A percentile compares a stretch with the other conserved stretches of the same genome.
phyloP scores from a whole-genome alignment of 257 asterid genomes.

The Verbena officinalis region DNA sequence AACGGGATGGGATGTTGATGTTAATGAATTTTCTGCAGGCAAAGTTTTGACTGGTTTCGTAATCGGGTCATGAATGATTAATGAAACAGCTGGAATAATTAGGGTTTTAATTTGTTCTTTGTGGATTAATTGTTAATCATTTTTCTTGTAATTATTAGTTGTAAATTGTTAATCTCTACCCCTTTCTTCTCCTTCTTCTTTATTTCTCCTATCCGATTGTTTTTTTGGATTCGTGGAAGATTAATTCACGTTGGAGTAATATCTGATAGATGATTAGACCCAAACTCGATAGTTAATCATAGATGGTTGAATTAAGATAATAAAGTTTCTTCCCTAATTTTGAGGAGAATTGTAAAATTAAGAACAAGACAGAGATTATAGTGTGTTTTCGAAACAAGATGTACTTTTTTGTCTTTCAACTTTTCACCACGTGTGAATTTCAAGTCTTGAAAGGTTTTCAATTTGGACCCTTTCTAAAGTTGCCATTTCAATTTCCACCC shows the following conservation, averaged over 20 bases:
- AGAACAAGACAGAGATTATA: not conserved
- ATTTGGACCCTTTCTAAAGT: too few species aligned
- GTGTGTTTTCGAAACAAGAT: not conserved
- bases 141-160: too few species aligned
- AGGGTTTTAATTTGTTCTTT: not conserved
- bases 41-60: slow-evolving; percentile 23
- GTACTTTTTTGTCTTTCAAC: not conserved
- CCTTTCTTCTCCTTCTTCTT: too few species aligned
- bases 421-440: not conserved
- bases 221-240: too few species aligned
- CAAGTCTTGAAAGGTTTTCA: not conserved
- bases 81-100: not conserved
- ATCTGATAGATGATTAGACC: too few species aligned
- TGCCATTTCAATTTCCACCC: too few species aligned
- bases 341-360: not conserved
- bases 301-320: too few species aligned
- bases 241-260: too few species aligned
- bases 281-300: too few species aligned
- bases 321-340: not conserved
- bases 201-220: too few species aligned
- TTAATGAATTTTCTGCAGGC: not conserved
- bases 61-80: slow-evolving; percentile 18
- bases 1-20: slow-evolving; percentile 36
- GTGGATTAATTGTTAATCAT: too few species aligned
- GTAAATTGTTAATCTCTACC: too few species aligned